Evolutionary conservation across 768 basidiomycete genomes (phyloP), one percentile per base, ranked within the genome.

Genomic region (Tylopilus felleus): DNA sequence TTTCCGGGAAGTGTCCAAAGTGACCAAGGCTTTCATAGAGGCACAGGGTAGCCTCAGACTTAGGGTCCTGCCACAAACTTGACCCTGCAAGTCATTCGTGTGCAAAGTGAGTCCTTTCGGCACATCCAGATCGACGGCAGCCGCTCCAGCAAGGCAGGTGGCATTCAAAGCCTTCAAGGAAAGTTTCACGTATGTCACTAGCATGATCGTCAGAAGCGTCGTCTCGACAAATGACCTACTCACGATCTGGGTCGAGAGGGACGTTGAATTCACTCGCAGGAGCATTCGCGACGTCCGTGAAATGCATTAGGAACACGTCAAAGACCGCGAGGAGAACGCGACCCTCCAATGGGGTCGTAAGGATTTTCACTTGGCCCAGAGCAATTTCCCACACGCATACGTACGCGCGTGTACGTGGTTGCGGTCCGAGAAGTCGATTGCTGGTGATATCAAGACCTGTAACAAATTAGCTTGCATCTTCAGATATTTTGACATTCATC

Each of bases 311-410:
- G 56, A 97, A 87, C 0, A 83, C 76, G 36, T 75, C 73, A 5
- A 75, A 70, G 21, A 82, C 83, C 6, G 83, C 76, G 9, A 71
- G 66, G 13, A 94, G 60, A 16, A 79, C 59, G 56, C 74, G 72
- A 6, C 73, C 73, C 59, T 91, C 80, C 16, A 71, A 65, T 8
- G 85, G 81, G 2, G 85, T 80, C 19, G 86, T 56, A 23, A 77
- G 63, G 0, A 77, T 77, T 61, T 82, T 85, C 44, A 90, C 65
- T 31, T 76, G 65, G 7, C 92, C 92, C 17, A 93, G 33, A n/a
- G 73, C 73, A 42, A 95, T 80, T 63, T 96, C 93, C 96, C 96
- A 98, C 14, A 97, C 80, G 65, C 95, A 98, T 6, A 96, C 75
- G 64, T 98, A 98, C 1, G 93, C 86, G 2, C 88, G 72, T 0